Percentiles rank a stretch among this genome's conserved stretches.
Conservation (phyloP, 2,329 filamentous ascomycete species). For the Tricladium varicosporioides region DNA sequence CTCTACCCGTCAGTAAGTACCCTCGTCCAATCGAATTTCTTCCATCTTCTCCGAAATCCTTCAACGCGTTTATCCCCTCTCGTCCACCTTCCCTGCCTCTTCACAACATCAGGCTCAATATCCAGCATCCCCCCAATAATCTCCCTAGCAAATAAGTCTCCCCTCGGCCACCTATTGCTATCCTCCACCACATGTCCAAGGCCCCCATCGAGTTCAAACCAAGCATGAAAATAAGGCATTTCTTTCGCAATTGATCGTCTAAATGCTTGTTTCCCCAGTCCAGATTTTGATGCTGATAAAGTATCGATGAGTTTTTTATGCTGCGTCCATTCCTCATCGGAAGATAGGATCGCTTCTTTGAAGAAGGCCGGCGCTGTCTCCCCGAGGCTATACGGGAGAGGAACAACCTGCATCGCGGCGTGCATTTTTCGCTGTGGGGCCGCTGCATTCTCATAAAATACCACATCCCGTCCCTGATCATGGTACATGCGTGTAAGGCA, state of each 20-base stretch:
- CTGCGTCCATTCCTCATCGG: conserved; percentile 93
- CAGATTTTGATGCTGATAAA: conserved; percentile 58
- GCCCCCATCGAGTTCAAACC: conserved; percentile 91
- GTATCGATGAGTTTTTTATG: conserved; percentile 96
- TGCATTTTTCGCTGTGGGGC: conserved; percentile 75
- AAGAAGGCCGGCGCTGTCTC: conserved; percentile 94
- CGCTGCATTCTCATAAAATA: conserved; percentile 98
- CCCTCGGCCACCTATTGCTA: conserved; percentile 77
- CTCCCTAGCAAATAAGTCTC: conserved; percentile 90
- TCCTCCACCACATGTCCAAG: conserved; percentile 93
- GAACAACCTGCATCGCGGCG: conserved; percentile 81
- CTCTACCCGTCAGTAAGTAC: conserved; percentile 42
- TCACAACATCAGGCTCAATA: conserved; percentile 75
- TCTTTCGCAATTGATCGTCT: conserved; percentile 82
- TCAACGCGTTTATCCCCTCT: conserved; percentile 64
- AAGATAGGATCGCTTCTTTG: conserved; percentile 83
- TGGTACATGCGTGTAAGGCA: conserved; percentile 91
- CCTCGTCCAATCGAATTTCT: conserved; percentile 85
- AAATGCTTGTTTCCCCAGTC: conserved; percentile 78
- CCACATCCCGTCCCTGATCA: conserved; percentile 83
- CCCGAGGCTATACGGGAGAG: conserved; percentile 86
- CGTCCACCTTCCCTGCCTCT: conserved; percentile 85
- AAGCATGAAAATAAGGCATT: conserved; percentile 98
- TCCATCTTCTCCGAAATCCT: conserved; percentile 80
- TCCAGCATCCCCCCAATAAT: conserved; percentile 91